These are phyloP conservation scores for Metschnikowia lunata DNA, from an alignment of 805 yeast species.

Conservation along the genomic window DNA sequence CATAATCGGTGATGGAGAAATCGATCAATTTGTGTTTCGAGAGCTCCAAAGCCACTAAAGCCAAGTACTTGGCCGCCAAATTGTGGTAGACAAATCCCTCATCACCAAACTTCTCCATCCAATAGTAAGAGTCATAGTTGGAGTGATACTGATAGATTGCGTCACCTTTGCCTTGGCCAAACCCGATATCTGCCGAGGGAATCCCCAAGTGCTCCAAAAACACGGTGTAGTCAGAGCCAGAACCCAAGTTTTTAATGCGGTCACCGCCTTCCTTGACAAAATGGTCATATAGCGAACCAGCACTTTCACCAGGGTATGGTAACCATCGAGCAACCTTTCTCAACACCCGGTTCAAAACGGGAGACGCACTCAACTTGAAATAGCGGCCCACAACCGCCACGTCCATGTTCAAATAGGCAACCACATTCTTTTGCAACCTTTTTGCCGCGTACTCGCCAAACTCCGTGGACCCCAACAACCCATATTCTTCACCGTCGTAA, in stretches of 20 bases:
- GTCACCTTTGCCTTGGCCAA: constrained; percentile 34
- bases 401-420: constrained; percentile 70
- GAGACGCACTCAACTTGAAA: constrained; percentile 49
- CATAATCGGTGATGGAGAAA: constrained; percentile 45
- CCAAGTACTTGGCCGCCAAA: constrained; percentile 55
- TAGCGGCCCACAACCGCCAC: constrained; percentile 53
- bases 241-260: constrained; percentile 26
- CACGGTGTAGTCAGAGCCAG: constrained; percentile 46
- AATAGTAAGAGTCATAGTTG: constrained; percentile 51
- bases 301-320: constrained; percentile 14
- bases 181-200: constrained; percentile 47
- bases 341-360: constrained; percentile 48
- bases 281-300: constrained; percentile 40
- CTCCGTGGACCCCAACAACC: constrained; percentile 72
- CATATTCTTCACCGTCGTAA: constrained; percentile 82
- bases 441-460: constrained; percentile 60
- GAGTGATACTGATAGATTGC: constrained; percentile 58
- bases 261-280: constrained; percentile 35
- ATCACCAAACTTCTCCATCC: constrained; percentile 52
- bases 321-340: constrained; percentile 29
- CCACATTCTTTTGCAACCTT: constrained; percentile 44
- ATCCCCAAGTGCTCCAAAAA: constrained; percentile 66
- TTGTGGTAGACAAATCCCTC: constrained; percentile 51
- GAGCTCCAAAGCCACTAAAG: constrained; percentile 49
- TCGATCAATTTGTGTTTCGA: constrained; percentile 56